These are phyloP conservation scores for Priceomyces fermenticarens DNA, from an alignment of 805 yeast genomes.

Conservation along the genomic window DNA sequence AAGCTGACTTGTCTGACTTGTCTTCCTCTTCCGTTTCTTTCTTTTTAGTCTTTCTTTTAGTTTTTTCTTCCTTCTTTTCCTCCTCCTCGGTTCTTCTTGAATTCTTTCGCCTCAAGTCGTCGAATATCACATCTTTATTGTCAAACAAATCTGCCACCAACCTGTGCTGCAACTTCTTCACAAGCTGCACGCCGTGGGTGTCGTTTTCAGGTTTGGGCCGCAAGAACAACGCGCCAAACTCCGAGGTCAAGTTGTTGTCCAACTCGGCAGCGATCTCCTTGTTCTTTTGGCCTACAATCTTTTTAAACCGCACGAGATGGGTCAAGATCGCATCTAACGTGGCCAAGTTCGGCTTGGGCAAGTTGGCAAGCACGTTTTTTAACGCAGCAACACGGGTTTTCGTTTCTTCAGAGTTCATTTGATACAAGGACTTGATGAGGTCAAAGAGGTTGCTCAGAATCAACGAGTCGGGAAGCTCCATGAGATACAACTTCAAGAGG, in stretches of 20 bases:
- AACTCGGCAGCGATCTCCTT: conserved; percentile 30
- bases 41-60: neutral
- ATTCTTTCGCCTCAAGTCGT: conserved; percentile 48
- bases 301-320: conserved; percentile 65
- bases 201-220: conserved; percentile 37
- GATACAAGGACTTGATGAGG: conserved; percentile 63
- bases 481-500: conserved; percentile 65
- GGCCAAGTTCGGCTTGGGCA: conserved; percentile 70
- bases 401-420: conserved; percentile 31
- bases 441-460: conserved; percentile 66
- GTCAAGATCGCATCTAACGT: conserved; percentile 78
- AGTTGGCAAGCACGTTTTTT: conserved; percentile 61
- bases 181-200: conserved; percentile 1
- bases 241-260: conserved; percentile 56
- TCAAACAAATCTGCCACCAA: conserved; percentile 61
- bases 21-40: neutral
- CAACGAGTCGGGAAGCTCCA: conserved; percentile 78
- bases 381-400: conserved; percentile 57
- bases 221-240: conserved; percentile 60
- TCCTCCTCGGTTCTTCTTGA: conserved; percentile 8
- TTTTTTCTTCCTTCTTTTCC: neutral
- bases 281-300: conserved; percentile 41
- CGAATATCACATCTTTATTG: conserved; percentile 61
- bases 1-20: neutral
- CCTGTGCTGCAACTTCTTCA: conserved; percentile 36